Conservation (phyloP, 73 alveolate species). For the Paramecium sonneborni region DNA sequence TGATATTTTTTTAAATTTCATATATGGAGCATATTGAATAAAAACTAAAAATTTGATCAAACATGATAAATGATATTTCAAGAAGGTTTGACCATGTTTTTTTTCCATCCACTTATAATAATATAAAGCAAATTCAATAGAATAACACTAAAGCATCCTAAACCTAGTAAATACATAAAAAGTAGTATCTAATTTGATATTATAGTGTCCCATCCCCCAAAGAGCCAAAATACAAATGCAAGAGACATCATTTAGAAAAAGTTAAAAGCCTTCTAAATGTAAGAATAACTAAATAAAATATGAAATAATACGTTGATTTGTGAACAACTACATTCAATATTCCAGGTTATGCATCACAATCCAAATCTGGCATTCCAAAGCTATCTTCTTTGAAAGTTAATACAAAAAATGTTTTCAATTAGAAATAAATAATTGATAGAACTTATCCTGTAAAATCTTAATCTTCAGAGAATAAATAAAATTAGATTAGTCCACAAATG, state of each 20-base stretch:
- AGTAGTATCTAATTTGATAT: neutral
- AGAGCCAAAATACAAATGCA: neutral
- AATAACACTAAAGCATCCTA: neutral
- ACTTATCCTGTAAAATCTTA: neutral
- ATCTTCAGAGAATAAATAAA: neutral
- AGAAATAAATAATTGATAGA: neutral
- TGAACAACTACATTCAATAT: neutral
- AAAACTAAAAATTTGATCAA: no score
- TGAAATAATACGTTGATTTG: neutral
- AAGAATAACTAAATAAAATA: neutral
- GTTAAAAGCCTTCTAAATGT: neutral
- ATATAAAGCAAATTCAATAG: neutral
- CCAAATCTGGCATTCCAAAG: constrained; percentile 31
- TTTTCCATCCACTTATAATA: neutral
- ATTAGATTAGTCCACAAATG: neutral
- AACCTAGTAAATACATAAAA: neutral
- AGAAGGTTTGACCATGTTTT: neutral
- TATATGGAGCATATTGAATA: no score
- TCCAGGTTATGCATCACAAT: constrained; percentile 39
- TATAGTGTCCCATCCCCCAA: neutral
- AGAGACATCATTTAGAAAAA: neutral
- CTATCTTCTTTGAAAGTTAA: neutral
- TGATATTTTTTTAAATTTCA: no score
- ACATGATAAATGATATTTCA: neutral
- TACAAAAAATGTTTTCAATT: neutral